Evolutionary conservation across 2,329 filamentous ascomycete genomes (phyloP).

Genomic region (Diaporthe sp.): DNA sequence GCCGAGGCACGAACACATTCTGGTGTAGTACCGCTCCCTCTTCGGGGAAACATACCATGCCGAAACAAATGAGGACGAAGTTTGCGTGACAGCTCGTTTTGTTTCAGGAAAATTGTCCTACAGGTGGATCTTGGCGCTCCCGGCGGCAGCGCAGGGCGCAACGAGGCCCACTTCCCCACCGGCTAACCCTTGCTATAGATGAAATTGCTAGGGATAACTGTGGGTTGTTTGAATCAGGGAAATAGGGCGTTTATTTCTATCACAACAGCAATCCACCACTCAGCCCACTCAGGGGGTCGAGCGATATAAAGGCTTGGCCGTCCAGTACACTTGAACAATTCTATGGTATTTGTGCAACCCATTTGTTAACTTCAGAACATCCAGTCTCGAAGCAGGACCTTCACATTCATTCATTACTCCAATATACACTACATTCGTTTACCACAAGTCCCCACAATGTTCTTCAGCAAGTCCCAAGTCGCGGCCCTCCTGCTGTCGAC

Average conservation of each 20-base stretch:
- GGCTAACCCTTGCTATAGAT: not conserved
- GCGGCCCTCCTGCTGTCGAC: conserved; percentile 32
- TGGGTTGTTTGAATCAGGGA: conserved; percentile 24
- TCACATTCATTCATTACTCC: conserved; percentile 9
- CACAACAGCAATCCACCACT: conserved; percentile 9
- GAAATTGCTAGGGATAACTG: conserved; percentile 25
- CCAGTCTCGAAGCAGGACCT: conserved; percentile 22
- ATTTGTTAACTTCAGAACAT: conserved; percentile 2
- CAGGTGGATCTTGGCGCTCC: conserved; percentile 7
- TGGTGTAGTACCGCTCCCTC: too few relatives aligned
- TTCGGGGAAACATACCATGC: not conserved
- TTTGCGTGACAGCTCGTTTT: not conserved
- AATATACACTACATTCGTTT: conserved; percentile 10
- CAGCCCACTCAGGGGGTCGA: conserved; percentile 1
- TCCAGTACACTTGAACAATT: not conserved
- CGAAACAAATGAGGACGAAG: not conserved
- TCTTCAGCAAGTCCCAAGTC: conserved; percentile 21
- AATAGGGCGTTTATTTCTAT: conserved; percentile 6
- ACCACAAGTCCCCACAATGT: conserved; percentile 14
- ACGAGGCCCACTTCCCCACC: conserved; percentile 12
- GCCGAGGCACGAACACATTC: not conserved
- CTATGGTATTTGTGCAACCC: not conserved
- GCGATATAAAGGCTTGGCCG: not conserved
- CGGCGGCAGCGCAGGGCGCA: not conserved
- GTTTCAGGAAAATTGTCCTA: conserved; percentile 27